Percentiles rank a stretch among this genome's conserved stretches.
These are phyloP conservation scores for Coemansia sp. DNA, from an alignment of 192 early-diverging fungal species.

Conservation along the genomic window DNA sequence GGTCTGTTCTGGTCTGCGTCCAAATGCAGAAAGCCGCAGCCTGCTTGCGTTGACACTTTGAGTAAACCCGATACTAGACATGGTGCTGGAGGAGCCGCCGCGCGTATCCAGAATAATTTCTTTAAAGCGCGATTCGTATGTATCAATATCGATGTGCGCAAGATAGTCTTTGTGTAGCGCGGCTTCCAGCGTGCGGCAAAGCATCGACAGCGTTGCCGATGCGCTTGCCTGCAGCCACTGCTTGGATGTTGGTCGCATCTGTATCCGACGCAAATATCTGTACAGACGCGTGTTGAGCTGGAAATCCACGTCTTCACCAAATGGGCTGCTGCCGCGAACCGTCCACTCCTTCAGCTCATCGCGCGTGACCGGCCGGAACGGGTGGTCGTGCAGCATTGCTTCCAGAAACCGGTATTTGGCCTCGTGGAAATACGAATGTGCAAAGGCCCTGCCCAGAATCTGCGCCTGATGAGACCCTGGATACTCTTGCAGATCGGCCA, in stretches of 20 bases:
- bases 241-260: conserved; percentile 31
- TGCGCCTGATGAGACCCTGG: conserved; percentile 20
- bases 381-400: conserved; percentile 52
- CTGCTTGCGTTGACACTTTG: conserved; percentile 7
- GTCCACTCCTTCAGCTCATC: conserved; percentile 45
- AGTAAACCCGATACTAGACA: conserved; percentile 2
- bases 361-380: conserved; percentile 44
- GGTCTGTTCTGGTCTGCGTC: conserved; percentile 19
- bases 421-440: conserved; percentile 30
- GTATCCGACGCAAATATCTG: conserved; percentile 29
- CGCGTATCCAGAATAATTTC: conserved; percentile 19
- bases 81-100: conserved; percentile 7
- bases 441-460: conserved; percentile 39
- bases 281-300: conserved; percentile 38
- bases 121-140: conserved; percentile 18
- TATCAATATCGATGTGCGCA: conserved; percentile 30
- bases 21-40: conserved; percentile 30
- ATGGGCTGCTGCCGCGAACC: conserved; percentile 22
- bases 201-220: conserved; percentile 45
- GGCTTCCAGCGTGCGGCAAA: conserved; percentile 34
- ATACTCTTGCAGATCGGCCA: conserved; percentile 11
- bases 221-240: conserved; percentile 50
- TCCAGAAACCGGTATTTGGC: conserved; percentile 22
- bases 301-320: conserved; percentile 42
- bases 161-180: conserved; percentile 20